Base-by-base conservation (phyloP, 2,329 filamentous ascomycete genomes). In the Emergomyces pasteurianus region DNA sequence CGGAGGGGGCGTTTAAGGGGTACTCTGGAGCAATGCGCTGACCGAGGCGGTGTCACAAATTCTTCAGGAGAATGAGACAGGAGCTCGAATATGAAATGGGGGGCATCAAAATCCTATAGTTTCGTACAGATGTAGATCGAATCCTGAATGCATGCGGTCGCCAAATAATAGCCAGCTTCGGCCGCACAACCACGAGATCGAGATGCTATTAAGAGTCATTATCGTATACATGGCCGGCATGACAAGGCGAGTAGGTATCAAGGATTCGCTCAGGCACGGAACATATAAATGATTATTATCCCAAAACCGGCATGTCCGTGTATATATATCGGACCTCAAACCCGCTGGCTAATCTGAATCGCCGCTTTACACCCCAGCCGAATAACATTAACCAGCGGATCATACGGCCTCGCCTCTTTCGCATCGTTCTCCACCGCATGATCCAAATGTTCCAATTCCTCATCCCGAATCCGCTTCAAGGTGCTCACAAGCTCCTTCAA, bases 401-500 rank as follows among this genome's bases (percentile, higher is more conserved):
- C 92, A 73, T 97, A 92, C 36, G 92, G 92, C 73, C 86, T 84
- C 6, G 94, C 94, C 75, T 91, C 85, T 74, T 94, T 90, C 2
- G 92, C 87, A 76, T 97, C 92, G 70, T 97, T 88, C 72, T 94
- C 88, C 23, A 99, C 88, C 0, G 94, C 94, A 77, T 95, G 89
- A 73, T 99, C 94, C 65, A 99, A 77, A 78, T 99, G 94, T 79
- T 99, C 94, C 61, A 99, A 77, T 77, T 99, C 94, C 77, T 99
- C 94, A 71, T 99, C 94, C 28, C 94, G 81, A 70, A 96, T 96
- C 69, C 86, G 80, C 68, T 92, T 83, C 65, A 97, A 80, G 31
- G 89, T 90, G 42, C 77, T 73, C 43, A 96, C 79, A 69, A 99
- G 77, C 21, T 84, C 82, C 58, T 79, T 82, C 66, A 99, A 75